These are phyloP conservation scores for Saccharomycopsis fermentans DNA, from an alignment of 805 yeast species.

Conservation along the genomic window DNA sequence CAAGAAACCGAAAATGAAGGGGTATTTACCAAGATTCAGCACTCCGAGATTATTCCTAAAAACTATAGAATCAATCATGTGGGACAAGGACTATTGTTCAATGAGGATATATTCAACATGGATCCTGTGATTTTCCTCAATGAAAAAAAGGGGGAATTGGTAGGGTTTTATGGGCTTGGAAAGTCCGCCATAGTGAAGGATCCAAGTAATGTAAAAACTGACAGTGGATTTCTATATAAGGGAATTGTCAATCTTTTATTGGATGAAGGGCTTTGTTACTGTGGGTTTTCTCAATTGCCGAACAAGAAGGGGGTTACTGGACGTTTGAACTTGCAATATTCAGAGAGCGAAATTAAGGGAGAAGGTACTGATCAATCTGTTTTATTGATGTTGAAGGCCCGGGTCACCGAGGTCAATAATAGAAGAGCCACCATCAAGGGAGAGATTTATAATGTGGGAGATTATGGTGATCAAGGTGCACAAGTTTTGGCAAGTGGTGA, in stretches of 20 bases:
- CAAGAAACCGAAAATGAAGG: not conserved
- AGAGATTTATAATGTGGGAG: constrained; percentile 37
- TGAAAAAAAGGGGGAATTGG: constrained; percentile 39
- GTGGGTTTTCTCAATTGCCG: constrained; percentile 80
- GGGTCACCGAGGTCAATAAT: constrained; percentile 57
- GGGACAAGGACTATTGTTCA: constrained; percentile 61
- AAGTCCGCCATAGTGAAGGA: not conserved
- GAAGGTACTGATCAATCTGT: constrained; percentile 32
- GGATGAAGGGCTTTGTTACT: constrained; percentile 77
- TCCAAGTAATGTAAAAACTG: constrained; percentile 17
- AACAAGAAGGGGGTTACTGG: constrained; percentile 87
- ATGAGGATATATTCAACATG: constrained; percentile 56
- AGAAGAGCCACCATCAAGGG: constrained; percentile 79
- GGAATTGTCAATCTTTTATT: constrained; percentile 42
- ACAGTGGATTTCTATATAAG: constrained; percentile 67
- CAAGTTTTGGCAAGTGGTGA: constrained; percentile 46
- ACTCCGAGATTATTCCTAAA: constrained; percentile 41
- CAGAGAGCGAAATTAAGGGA: constrained; percentile 25
- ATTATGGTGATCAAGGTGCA: not conserved
- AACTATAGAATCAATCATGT: constrained; percentile 57
- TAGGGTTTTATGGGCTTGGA: constrained; percentile 67
- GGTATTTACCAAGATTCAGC: not conserved
- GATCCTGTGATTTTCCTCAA: constrained; percentile 65
- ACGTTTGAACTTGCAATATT: constrained; percentile 51
- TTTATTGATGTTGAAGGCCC: constrained; percentile 52